Evolutionary conservation across 768 basidiomycete species (phyloP).

Genomic region (Goffeauzyma gilvescens): DNA sequence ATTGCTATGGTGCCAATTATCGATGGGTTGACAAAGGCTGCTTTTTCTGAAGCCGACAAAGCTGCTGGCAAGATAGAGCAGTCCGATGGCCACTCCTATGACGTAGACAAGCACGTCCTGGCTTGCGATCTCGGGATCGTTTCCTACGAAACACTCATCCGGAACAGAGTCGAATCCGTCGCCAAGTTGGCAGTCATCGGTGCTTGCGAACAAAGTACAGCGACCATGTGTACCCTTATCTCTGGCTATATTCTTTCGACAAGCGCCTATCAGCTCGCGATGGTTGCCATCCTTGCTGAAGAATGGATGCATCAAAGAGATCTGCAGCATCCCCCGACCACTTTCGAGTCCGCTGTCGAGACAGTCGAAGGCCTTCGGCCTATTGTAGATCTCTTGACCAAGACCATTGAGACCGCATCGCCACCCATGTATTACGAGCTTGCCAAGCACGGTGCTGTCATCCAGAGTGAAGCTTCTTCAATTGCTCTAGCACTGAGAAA

Average conservation of each 20-base stretch:
- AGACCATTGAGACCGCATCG: too few relatives aligned
- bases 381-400: too few relatives aligned
- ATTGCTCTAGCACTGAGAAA: not conserved
- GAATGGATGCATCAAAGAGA: constrained; percentile 90
- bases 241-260: constrained; percentile 63
- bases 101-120: constrained; percentile 91
- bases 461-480: too few relatives aligned
- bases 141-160: constrained; percentile 51
- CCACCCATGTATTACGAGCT: constrained; percentile 71
- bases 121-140: constrained; percentile 73
- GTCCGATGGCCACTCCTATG: constrained; percentile 54
- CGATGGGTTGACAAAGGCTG: not conserved
- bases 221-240: constrained; percentile 36
- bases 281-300: constrained; percentile 67
- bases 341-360: too few relatives aligned
- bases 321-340: too few relatives aligned
- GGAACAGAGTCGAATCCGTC: constrained; percentile 60
- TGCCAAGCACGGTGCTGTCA: constrained; percentile 44
- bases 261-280: constrained; percentile 76
- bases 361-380: too few relatives aligned
- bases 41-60: not conserved
- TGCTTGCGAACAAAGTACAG: constrained; percentile 41
- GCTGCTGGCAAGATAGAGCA: not conserved
- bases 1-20: constrained; percentile 67
- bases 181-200: constrained; percentile 56